Evolutionary conservation across 371 early-diverging fungal species (phyloP), one percentile per base, ranked within the genome.

Genomic region (Mucor saturninus): DNA sequence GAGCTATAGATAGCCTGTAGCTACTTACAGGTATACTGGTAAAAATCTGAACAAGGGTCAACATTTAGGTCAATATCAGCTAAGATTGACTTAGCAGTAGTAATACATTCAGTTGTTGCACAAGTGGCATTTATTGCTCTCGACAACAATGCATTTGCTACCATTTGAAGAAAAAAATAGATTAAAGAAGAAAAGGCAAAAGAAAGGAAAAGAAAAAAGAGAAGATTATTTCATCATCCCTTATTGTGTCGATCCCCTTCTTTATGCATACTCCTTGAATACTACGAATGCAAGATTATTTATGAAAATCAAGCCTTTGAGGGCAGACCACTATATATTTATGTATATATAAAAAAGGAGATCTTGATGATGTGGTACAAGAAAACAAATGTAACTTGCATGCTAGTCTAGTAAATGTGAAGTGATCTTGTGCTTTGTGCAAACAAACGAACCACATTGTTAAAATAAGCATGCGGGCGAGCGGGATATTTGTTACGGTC

Each of bases 11-110:
- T 13, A 51, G 9, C 21, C 26, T 54, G n/a, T 42, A 21, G 7
- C 6, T n/a, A 54, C 56, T 61, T 81, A 87, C 88, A 87, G 7
- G 83, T 62, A 59, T 77, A 87, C 53, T 76, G 70, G 49, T 79
- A 85, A 65, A 81, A 81, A 45, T 81, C 79, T 3, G 71, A 67
- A 45, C 81, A 81, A 10, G 81, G 81, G 72, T 81, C 71, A 2
- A 72, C 55, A 30, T 68, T 68, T 15, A 72, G 58, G 30, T 72
- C 59, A 8, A 72, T 32, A 21, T 49, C 54, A 4, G 32, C 39
- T 6, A 72, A 28, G 28, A 86, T 75, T 10, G 72, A 61, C 4
- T 79, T 62, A 0, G 85, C 79, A 2, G 75, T 73, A 2, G 61
- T 43, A n/a, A 76, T 65, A 59, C 86, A 86, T 31, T 72, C 81